These are phyloP conservation scores for Hypholoma fasciculare DNA, from an alignment of 768 basidiomycete genomes.

Conservation along the genomic window DNA sequence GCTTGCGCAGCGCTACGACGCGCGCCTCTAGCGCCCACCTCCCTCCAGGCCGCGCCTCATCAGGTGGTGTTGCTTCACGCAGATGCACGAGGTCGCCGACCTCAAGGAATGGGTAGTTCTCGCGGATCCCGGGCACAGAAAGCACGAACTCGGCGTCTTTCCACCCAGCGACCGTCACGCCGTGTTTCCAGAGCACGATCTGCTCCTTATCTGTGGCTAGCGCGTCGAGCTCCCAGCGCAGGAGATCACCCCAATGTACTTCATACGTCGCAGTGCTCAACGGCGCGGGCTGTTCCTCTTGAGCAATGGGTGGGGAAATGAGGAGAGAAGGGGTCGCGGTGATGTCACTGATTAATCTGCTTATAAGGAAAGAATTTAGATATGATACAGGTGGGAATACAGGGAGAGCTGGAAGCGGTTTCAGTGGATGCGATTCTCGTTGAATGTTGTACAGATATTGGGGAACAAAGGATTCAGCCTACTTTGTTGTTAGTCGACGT, in stretches of 20 bases:
- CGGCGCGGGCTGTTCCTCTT: slow-evolving; percentile 19
- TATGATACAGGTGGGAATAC: slow-evolving; percentile 42
- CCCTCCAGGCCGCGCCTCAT: slow-evolving; percentile 26
- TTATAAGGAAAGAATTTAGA: slow-evolving; percentile 39
- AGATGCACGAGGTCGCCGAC: slow-evolving; percentile 46
- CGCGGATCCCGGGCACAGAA: slow-evolving; percentile 39
- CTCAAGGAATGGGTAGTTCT: slow-evolving; percentile 41
- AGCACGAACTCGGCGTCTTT: slow-evolving; percentile 36
- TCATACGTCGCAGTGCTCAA: slow-evolving; percentile 34
- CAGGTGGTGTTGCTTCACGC: slow-evolving; percentile 35
- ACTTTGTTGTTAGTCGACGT: background rate
- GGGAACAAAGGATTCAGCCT: slow-evolving; percentile 51
- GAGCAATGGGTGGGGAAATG: slow-evolving; percentile 25
- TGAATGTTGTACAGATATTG: slow-evolving; percentile 51
- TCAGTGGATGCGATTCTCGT: slow-evolving; percentile 41
- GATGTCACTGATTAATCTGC: slow-evolving; percentile 30
- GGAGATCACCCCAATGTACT: slow-evolving; percentile 40
- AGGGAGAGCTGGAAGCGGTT: slow-evolving; percentile 40
- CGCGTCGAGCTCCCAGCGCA: slow-evolving; percentile 47
- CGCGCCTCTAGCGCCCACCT: slow-evolving; percentile 46
- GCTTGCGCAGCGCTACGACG: slow-evolving; percentile 40
- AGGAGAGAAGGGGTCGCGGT: slow-evolving; percentile 25
- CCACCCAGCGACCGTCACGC: slow-evolving; percentile 36
- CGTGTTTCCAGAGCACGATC: slow-evolving; percentile 44
- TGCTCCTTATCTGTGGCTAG: slow-evolving; percentile 39